A percentile compares a stretch with the other conserved stretches of the same genome.
Conservation (phyloP, 164 flowering plant genomes). For the Vitis riparia region DNA sequence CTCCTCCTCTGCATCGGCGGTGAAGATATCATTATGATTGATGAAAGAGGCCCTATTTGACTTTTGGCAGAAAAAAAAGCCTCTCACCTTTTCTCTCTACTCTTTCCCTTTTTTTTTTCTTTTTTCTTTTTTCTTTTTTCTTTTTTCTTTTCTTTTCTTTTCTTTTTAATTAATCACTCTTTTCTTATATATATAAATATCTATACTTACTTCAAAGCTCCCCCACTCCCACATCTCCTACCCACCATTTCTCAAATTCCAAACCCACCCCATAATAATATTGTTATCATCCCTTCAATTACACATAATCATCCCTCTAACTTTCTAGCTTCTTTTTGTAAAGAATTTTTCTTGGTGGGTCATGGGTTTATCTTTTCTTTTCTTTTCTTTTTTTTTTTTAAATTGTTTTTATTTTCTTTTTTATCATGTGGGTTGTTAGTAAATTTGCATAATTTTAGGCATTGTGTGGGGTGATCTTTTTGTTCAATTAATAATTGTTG, state of each 20-base stretch:
- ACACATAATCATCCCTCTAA: conserved; percentile 18
- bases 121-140: too few species aligned
- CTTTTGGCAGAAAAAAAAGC: conserved; percentile 51
- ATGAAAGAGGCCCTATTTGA: conserved; percentile 49
- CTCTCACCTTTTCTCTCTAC: conserved; percentile 35
- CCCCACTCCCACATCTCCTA: conserved; percentile 25
- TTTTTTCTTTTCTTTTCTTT: conserved; percentile 3
- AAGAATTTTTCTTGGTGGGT: neutral
- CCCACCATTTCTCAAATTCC: conserved; percentile 45
- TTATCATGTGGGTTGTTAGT: neutral
- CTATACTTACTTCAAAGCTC: too few species aligned
- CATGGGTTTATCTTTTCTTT: neutral
- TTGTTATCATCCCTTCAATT: conserved; percentile 36
- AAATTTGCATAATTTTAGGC: conserved; percentile 14
- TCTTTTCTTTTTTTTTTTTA: conserved; percentile 8
- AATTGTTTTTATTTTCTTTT: neutral
- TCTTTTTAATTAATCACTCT: neutral
- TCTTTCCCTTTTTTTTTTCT: conserved; percentile 13
- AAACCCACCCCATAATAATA: conserved; percentile 31
- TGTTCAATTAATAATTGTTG: conserved; percentile 4
- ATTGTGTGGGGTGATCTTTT: neutral
- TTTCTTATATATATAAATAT: too few species aligned
- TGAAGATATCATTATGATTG: conserved; percentile 52
- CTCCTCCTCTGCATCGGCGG: conserved; percentile 35
- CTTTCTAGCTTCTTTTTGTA: too few species aligned